A percentile compares a stretch with the other conserved stretches of the same genome.
phyloP scores from a whole-genome alignment of 2,329 filamentous ascomycete genomes.

The Phaeosphaeria sp. region DNA sequence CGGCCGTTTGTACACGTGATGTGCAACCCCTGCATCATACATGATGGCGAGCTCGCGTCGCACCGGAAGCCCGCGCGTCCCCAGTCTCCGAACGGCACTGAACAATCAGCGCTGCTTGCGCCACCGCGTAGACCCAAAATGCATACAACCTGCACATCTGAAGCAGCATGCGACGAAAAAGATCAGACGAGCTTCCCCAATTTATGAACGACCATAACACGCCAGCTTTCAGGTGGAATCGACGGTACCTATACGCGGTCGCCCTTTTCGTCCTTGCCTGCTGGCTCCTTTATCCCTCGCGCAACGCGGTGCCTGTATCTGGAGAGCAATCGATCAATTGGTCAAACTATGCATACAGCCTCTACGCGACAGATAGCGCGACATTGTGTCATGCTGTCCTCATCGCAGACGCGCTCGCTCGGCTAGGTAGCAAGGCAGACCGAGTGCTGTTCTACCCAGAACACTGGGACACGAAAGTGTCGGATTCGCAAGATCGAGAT shows the following conservation, averaged over 20 bases:
- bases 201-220: conserved; percentile 25
- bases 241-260: conserved; percentile 37
- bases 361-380: conserved; percentile 52
- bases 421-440: conserved; percentile 53
- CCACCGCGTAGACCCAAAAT: conserved; percentile 8
- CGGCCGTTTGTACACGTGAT: background rate
- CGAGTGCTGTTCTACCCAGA: conserved; percentile 55
- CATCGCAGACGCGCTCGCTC: conserved; percentile 52
- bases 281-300: conserved; percentile 34
- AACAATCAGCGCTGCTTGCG: background rate
- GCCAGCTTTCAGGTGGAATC: conserved; percentile 29
- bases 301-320: conserved; percentile 8
- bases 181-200: conserved; percentile 45
- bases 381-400: conserved; percentile 54
- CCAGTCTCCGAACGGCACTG: conserved; percentile 1
- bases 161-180: conserved; percentile 41
- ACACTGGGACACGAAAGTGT: conserved; percentile 44
- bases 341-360: conserved; percentile 51
- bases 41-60: background rate
- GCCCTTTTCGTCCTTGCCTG: conserved; percentile 34
- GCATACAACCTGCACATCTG: conserved; percentile 6
- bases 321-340: conserved; percentile 40
- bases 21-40: background rate
- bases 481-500: conserved; percentile 40
- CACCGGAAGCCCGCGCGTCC: conserved; percentile 25